Conservation (phyloP, 2,329 filamentous ascomycete genomes). For the Fusarium sp. region DNA sequence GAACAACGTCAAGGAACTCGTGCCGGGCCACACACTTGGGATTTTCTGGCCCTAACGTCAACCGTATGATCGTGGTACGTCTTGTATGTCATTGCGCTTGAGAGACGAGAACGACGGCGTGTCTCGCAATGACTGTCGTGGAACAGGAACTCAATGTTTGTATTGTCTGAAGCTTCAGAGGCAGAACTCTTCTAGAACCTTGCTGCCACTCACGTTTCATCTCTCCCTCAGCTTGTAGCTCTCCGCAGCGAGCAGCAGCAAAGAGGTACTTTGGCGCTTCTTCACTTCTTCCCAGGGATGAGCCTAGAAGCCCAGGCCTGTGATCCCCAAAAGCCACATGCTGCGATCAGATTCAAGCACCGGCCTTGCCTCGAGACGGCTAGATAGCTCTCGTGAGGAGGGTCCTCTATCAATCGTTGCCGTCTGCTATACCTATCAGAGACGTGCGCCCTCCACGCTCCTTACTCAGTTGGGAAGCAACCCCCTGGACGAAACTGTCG, state of each 20-base stretch:
- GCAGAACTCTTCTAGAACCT: conserved; percentile 33
- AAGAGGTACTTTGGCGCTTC: conserved; percentile 10
- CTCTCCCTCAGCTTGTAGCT: conserved; percentile 2
- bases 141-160: conserved; percentile 5
- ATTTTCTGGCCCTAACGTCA: conserved; percentile 8
- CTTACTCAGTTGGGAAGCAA: conserved; percentile 19
- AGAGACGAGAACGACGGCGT: neutral
- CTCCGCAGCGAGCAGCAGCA: neutral
- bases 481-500: conserved; percentile 26
- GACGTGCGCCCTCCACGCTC: conserved; percentile 1
- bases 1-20: conserved; percentile 21
- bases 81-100: conserved; percentile 25
- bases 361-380: conserved; percentile 29
- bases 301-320: conserved; percentile 36
- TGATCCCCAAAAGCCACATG: conserved; percentile 43
- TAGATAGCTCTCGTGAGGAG: conserved; percentile 28
- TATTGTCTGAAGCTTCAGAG: conserved; percentile 14
- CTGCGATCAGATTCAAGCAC: conserved; percentile 42
- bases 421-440: conserved; percentile 38
- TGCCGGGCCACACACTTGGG: conserved; percentile 13
- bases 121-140: neutral
- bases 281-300: conserved; percentile 16
- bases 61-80: conserved; percentile 43
- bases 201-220: neutral
- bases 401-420: conserved; percentile 33